Evolutionary conservation across 257 asterid species (phyloP).

Genomic region (Agastache rugosa): DNA sequence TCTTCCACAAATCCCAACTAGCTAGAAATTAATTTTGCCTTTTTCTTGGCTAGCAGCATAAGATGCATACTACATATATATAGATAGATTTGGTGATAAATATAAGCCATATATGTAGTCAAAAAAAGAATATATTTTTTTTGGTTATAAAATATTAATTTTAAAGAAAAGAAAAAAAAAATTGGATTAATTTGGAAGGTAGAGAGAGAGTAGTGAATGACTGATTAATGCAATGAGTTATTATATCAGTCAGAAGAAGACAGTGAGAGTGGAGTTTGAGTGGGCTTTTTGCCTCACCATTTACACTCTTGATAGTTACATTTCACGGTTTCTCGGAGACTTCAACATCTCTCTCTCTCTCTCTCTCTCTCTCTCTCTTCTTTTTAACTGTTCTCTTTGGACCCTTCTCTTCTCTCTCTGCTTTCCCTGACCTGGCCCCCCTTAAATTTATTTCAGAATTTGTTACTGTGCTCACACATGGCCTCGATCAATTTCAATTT

Average conservation of each 20-base stretch:
- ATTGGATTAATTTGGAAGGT: not conserved
- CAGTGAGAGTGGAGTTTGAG: constrained; percentile 35
- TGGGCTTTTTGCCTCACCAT: constrained; percentile 45
- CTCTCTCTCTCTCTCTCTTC: constrained; percentile 1
- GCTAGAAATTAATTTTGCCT: not conserved
- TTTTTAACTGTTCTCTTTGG: constrained; percentile 36
- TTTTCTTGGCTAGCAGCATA: not conserved
- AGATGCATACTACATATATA: not conserved
- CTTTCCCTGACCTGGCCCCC: not conserved
- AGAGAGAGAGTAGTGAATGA: constrained; percentile 36
- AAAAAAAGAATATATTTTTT: not conserved
- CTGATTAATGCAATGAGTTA: constrained; percentile 43
- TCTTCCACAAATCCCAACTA: constrained; percentile 21
- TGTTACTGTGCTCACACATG: constrained; percentile 36
- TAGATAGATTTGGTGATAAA: not conserved
- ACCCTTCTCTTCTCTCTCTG: constrained; percentile 2
- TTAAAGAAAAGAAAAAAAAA: not conserved
- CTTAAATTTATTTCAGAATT: not conserved
- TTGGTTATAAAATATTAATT: not conserved
- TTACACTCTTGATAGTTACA: constrained; percentile 41
- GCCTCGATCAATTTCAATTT: not conserved
- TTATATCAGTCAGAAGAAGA: constrained; percentile 43
- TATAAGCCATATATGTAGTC: not conserved
- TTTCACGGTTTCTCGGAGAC: constrained; percentile 38
- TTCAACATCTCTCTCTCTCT: not conserved